These are phyloP conservation scores for Tulasnella sp. DNA, from an alignment of 768 basidiomycete species.

Conservation along the genomic window DNA sequence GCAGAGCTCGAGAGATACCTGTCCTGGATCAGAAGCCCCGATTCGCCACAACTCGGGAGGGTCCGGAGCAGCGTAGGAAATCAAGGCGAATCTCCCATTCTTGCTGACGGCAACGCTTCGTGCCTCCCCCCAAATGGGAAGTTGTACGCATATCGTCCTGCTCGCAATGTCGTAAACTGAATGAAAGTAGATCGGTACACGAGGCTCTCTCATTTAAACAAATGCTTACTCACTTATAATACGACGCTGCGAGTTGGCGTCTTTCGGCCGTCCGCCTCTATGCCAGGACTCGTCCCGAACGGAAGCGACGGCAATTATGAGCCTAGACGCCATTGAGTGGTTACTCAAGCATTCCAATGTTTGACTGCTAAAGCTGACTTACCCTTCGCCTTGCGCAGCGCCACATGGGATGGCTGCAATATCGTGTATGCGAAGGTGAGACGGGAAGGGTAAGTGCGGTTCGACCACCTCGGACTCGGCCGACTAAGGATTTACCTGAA, in stretches of 20 bases:
- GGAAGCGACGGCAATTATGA: conserved; percentile 55
- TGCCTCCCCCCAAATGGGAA: conserved; percentile 61
- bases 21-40: conserved; percentile 32
- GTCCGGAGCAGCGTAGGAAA: conserved; percentile 67
- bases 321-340: neutral
- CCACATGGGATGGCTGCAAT: neutral
- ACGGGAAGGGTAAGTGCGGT: neutral
- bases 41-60: conserved; percentile 69
- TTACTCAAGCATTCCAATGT: conserved; percentile 31
- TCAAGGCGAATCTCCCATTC: conserved; percentile 49
- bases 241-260: conserved; percentile 48
- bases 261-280: conserved; percentile 45
- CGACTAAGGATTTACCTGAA: conserved; percentile 17
- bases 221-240: conserved; percentile 32
- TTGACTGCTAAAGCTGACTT: conserved; percentile 46
- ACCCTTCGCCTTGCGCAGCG: conserved; percentile 42
- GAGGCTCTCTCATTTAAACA: neutral
- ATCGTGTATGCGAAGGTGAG: neutral
- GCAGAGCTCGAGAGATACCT: neutral
- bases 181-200: neutral
- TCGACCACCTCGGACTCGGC: conserved; percentile 17
- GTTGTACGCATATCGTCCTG: conserved; percentile 56
- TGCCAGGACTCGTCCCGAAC: conserved; percentile 41
- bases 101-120: conserved; percentile 55
- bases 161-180: conserved; percentile 57